These are phyloP conservation scores for Aegilops speltoides DNA, from an alignment of 176 grass and related monocot species.

Conservation along the genomic window DNA sequence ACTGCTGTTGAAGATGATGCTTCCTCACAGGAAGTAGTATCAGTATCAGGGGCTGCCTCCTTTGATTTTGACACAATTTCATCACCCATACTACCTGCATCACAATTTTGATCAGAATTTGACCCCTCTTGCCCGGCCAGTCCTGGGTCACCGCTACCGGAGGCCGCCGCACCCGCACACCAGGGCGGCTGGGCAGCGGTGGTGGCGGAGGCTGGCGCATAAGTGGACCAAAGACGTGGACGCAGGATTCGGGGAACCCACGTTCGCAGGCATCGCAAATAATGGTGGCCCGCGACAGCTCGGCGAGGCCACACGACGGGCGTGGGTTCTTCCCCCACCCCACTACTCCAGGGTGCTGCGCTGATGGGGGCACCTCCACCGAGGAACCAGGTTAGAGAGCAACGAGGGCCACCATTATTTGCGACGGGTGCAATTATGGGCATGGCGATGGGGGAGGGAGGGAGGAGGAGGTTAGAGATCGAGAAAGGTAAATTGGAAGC, in stretches of 20 bases:
- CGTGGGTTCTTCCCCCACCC: slow-evolving; percentile 39
- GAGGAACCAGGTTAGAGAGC: background rate
- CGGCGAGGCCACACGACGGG: slow-evolving; percentile 45
- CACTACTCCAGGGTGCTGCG: slow-evolving; percentile 59
- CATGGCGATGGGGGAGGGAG: slow-evolving; percentile 31
- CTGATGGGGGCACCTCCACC: slow-evolving; percentile 24
- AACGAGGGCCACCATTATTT: background rate
- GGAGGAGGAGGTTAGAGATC: background rate
- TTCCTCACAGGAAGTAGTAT: slow-evolving; percentile 41
- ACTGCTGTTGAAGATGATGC: slow-evolving; percentile 37
- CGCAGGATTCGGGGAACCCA: slow-evolving; percentile 77
- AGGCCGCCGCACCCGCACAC: slow-evolving; percentile 33
- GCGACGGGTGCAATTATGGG: background rate
- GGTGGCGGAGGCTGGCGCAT: slow-evolving; percentile 2
- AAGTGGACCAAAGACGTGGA: slow-evolving; percentile 26
- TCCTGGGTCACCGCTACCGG: slow-evolving; percentile 42
- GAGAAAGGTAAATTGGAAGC: background rate
- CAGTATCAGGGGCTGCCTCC: background rate
- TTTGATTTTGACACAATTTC: slow-evolving; percentile 46
- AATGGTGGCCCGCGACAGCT: slow-evolving; percentile 42
- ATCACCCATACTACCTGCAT: slow-evolving; percentile 31
- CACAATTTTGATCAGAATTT: slow-evolving; percentile 34
- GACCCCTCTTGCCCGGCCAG: slow-evolving; percentile 52
- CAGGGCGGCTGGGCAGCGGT: background rate
- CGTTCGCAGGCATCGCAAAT: slow-evolving; percentile 83